These are phyloP conservation scores for Marchantia polymorpha DNA, from an alignment of 225 moss, liverwort and hornwort species.

Conservation along the genomic window DNA sequence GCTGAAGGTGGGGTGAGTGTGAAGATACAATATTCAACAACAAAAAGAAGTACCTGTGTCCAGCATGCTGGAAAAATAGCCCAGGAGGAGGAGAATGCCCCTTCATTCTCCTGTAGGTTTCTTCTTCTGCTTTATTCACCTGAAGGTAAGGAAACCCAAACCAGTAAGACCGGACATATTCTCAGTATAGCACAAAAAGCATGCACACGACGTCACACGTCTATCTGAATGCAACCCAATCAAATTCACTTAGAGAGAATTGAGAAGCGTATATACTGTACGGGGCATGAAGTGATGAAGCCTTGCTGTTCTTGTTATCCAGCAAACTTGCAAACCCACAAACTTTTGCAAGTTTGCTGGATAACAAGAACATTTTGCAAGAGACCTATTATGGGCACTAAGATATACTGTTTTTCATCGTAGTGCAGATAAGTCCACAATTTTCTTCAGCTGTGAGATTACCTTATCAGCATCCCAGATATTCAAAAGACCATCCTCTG, in stretches of 20 bases:
- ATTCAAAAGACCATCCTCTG: constrained; percentile 87
- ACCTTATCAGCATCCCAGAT: constrained; percentile 91
- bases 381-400: too few relatives aligned
- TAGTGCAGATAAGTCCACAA: neutral
- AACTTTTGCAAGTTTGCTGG: too few relatives aligned
- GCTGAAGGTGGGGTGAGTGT: neutral
- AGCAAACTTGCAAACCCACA: too few relatives aligned
- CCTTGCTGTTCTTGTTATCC: too few relatives aligned
- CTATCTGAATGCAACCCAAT: too few relatives aligned
- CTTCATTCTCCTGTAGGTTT: constrained; percentile 48
- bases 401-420: neutral
- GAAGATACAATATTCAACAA: neutral
- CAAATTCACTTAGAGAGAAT: too few relatives aligned
- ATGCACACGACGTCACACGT: too few relatives aligned
- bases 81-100: constrained; percentile 58
- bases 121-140: constrained; percentile 55
- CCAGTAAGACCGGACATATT: too few relatives aligned
- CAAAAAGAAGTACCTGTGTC: constrained; percentile 60
- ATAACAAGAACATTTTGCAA: too few relatives aligned
- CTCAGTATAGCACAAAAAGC: too few relatives aligned
- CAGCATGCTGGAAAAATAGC: constrained; percentile 85
- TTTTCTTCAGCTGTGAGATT: neutral
- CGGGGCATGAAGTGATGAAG: too few relatives aligned
- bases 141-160: constrained; percentile 8
- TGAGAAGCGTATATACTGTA: too few relatives aligned